Conservation (phyloP, 495 filamentous ascomycete species). For the Viridothelium virens region DNA sequence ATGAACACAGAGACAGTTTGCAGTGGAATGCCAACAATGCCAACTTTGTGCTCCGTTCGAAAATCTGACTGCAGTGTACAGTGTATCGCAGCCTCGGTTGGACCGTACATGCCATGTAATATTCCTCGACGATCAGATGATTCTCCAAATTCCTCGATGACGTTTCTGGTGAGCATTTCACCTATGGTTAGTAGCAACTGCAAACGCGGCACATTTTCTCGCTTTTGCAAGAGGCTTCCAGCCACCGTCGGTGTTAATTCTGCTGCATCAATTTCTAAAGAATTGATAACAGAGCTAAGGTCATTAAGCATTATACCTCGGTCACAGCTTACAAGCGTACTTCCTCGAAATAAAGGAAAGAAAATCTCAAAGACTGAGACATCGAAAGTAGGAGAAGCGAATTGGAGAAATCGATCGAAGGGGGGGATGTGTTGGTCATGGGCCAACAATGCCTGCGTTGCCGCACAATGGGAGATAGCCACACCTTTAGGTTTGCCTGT, state of each 20-base stretch:
- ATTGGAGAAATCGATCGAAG: conserved; percentile 74
- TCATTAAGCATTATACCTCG: conserved; percentile 60
- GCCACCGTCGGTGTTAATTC: conserved; percentile 80
- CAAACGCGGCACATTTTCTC: conserved; percentile 53
- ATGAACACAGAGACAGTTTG: conserved; percentile 72
- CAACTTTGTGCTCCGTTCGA: conserved; percentile 41
- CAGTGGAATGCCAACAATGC: conserved; percentile 64
- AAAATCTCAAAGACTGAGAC: conserved; percentile 87
- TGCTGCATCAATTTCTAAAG: conserved; percentile 64
- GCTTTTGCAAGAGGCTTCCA: conserved; percentile 54
- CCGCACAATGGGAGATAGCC: conserved; percentile 65
- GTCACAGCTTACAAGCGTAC: conserved; percentile 60
- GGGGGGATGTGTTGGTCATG: conserved; percentile 65
- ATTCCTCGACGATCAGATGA: conserved; percentile 38
- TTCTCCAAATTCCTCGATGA: conserved; percentile 65
- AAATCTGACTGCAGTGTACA: conserved; percentile 52
- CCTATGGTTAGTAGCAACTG: conserved; percentile 68
- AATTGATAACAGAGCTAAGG: conserved; percentile 54
- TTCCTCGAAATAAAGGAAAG: conserved; percentile 64
- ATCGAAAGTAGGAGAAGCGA: conserved; percentile 80
- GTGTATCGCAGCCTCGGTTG: conserved; percentile 69
- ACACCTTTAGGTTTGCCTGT: conserved; percentile 89
- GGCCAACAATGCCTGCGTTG: conserved; percentile 65
- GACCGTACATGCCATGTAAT: conserved; percentile 80
- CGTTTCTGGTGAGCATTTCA: conserved; percentile 69